phyloP scores from a whole-genome alignment of 1,139 yeast species.

The Komagataea norvegica region DNA sequence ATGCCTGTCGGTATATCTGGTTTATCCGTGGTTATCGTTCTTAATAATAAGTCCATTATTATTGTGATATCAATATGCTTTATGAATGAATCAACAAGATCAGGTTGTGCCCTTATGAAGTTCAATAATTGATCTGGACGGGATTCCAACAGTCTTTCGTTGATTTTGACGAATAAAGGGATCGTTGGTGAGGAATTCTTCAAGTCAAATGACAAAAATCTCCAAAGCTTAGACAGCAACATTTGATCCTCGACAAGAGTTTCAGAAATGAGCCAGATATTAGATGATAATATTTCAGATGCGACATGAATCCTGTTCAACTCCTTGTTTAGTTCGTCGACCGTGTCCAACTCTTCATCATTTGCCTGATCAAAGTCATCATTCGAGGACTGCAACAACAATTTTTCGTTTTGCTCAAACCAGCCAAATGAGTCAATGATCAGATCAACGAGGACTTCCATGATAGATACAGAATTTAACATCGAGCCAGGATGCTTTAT shows the following conservation, averaged over 20 bases:
- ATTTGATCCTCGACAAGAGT: constrained; percentile 74
- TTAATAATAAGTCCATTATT: constrained; percentile 69
- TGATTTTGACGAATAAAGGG: constrained; percentile 82
- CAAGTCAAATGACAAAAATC: constrained; percentile 52
- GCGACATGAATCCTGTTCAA: constrained; percentile 54
- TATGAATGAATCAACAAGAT: constrained; percentile 51
- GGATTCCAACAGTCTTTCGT: constrained; percentile 86
- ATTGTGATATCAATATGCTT: constrained; percentile 55
- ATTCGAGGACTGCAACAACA: constrained; percentile 10
- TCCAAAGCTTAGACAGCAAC: constrained; percentile 72
- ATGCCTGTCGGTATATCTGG: constrained; percentile 63
- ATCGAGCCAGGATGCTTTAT: constrained; percentile 9
- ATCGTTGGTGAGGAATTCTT: constrained; percentile 37
- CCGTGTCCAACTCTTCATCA: constrained; percentile 6
- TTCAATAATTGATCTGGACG: constrained; percentile 53
- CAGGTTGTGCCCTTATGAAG: constrained; percentile 47
- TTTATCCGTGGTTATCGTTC: constrained; percentile 62
- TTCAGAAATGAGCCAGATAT: constrained; percentile 92
- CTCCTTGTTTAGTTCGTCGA: constrained; percentile 11
- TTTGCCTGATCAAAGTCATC: constrained; percentile 16
- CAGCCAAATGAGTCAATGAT: constrained; percentile 24
- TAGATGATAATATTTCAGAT: constrained; percentile 86
- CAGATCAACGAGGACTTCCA: constrained; percentile 23
- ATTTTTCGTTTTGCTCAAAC: constrained; percentile 22
- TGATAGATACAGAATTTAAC: constrained; percentile 12